Percentiles rank a stretch among this genome's conserved stretches.
Conservation (phyloP, 805 yeast genomes). For the Yarrowia deformans region DNA sequence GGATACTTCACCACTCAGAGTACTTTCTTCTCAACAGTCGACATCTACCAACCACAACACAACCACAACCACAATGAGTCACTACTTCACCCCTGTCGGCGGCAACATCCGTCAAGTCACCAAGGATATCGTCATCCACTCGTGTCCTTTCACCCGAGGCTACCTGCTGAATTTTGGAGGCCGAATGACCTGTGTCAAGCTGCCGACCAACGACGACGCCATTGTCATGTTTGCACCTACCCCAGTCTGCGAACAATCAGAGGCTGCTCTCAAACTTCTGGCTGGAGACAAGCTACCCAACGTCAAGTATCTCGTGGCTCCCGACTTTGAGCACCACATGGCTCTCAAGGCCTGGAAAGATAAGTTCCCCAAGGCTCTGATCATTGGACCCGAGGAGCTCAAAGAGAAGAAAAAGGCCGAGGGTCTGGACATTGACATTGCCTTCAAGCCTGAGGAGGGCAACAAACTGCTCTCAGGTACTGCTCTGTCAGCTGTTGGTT, state of each 20-base stretch:
- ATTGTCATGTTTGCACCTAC: slow-evolving; percentile 42
- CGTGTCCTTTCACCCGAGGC: slow-evolving; percentile 43
- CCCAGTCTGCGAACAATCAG: slow-evolving; percentile 44
- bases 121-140: slow-evolving; percentile 42
- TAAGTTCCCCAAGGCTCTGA: slow-evolving; percentile 55
- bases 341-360: slow-evolving; percentile 62
- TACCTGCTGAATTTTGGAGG: slow-evolving; percentile 43
- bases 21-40: not conserved
- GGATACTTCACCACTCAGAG: no score
- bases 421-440: slow-evolving; percentile 14
- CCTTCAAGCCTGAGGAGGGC: slow-evolving; percentile 18
- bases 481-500: slow-evolving; percentile 7
- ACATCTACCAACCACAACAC: not conserved
- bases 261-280: slow-evolving; percentile 41
- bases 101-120: slow-evolving; percentile 42
- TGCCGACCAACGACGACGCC: slow-evolving; percentile 39
- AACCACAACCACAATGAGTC: slow-evolving; percentile 4
- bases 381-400: slow-evolving; percentile 59
- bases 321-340: slow-evolving; percentile 71
- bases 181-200: slow-evolving; percentile 43
- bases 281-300: slow-evolving; percentile 39
- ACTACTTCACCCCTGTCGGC: slow-evolving; percentile 43
- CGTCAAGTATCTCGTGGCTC: slow-evolving; percentile 57
- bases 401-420: slow-evolving; percentile 9
- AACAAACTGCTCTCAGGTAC: slow-evolving; percentile 22